phyloP scores from a whole-genome alignment of 495 filamentous ascomycete genomes.

The Aspergillus baeticus region DNA sequence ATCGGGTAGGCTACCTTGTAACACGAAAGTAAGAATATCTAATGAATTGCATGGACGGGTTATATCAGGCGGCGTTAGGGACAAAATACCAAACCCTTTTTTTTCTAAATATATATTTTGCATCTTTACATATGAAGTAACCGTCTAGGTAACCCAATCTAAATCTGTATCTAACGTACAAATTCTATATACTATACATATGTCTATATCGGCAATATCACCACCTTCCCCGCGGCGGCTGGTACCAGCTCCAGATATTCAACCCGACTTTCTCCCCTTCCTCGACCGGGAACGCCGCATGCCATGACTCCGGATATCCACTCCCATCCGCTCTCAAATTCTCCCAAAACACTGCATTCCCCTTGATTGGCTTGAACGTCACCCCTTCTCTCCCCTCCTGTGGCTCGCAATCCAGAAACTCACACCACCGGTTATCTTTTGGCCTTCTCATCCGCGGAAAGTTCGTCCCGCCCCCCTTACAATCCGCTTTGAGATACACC shows the following conservation, averaged over 20 bases:
- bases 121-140: background rate
- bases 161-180: background rate
- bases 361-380: slow-evolving; percentile 65
- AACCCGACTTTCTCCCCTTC: slow-evolving; percentile 72
- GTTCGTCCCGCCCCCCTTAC: slow-evolving; percentile 61
- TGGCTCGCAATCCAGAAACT: slow-evolving; percentile 58
- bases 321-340: slow-evolving; percentile 63
- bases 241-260: slow-evolving; percentile 71
- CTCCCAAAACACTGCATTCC: slow-evolving; percentile 76
- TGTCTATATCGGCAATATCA: background rate
- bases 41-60: slow-evolving; percentile 1
- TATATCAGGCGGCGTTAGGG: slow-evolving; percentile 6
- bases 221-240: slow-evolving; percentile 30
- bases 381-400: slow-evolving; percentile 36
- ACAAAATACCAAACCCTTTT: background rate
- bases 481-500: slow-evolving; percentile 60
- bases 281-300: slow-evolving; percentile 68
- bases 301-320: slow-evolving; percentile 64
- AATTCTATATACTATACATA: background rate
- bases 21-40: slow-evolving; percentile 6
- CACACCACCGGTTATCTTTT: slow-evolving; percentile 51
- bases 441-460: slow-evolving; percentile 52
- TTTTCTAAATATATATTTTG: background rate
- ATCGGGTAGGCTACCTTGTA: slow-evolving; percentile 11
- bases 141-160: background rate